phyloP scores from a whole-genome alignment of 31 red algal species.

The Bonnemaisonia californica region DNA sequence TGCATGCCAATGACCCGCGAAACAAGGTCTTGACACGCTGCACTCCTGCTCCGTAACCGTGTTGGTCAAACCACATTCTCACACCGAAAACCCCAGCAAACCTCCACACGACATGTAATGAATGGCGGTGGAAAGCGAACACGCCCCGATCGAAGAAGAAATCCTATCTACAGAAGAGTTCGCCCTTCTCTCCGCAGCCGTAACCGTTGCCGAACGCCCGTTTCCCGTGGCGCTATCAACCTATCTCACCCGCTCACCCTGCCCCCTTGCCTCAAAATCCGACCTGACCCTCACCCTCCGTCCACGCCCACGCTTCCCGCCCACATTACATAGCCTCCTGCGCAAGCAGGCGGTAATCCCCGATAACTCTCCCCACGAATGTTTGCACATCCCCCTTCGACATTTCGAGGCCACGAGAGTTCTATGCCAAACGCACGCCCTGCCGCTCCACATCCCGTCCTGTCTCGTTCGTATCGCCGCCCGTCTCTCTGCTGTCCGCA shows the following conservation, averaged over 20 bases:
- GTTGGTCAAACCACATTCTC: too few species aligned
- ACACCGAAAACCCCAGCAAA: too few species aligned
- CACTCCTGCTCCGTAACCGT: too few species aligned
- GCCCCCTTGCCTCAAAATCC: neutral
- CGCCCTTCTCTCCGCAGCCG: constrained; percentile 4
- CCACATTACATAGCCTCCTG: neutral
- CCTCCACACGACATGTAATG: too few species aligned
- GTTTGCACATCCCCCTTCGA: neutral
- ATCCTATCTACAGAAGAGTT: constrained; percentile 6
- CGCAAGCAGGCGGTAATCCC: neutral
- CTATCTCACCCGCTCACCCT: constrained; percentile 3
- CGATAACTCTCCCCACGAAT: neutral
- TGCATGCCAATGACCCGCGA: too few species aligned
- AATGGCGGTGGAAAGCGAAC: neutral
- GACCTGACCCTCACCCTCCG: neutral
- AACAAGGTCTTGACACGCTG: too few species aligned
- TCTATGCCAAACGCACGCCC: neutral
- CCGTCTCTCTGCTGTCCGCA: neutral
- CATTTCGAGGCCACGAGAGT: neutral
- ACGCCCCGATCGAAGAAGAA: neutral
- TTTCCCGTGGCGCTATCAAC: neutral
- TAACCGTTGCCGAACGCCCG: neutral
- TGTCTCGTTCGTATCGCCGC: too few species aligned
- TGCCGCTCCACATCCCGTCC: neutral
- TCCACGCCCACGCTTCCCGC: constrained; percentile 18